phyloP scores from a whole-genome alignment of 2,329 filamentous ascomycete species.

The Aspergillus neotritici region DNA sequence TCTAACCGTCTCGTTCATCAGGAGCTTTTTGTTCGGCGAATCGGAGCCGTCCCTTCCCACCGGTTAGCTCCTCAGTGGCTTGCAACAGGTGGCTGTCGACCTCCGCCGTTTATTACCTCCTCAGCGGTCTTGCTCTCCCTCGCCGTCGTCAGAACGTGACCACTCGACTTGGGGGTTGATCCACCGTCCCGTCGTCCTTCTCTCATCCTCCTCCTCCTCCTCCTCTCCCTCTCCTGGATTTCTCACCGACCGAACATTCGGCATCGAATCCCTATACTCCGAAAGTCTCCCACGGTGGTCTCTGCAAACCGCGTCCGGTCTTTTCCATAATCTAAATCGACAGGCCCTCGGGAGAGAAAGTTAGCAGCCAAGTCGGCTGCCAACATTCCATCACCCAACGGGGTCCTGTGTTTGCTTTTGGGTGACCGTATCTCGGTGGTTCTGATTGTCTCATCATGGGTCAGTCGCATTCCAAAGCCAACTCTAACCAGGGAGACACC shows the following conservation, averaged over 20 bases:
- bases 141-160: conserved; percentile 7
- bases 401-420: conserved; percentile 18
- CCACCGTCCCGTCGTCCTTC: conserved; percentile 3
- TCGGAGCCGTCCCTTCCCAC: conserved; percentile 21
- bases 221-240: neutral
- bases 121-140: conserved; percentile 10
- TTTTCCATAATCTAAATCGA: conserved; percentile 16
- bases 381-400: conserved; percentile 25
- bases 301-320: neutral
- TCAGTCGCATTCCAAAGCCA: conserved; percentile 49
- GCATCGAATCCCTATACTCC: neutral
- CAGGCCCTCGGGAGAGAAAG: conserved; percentile 8
- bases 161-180: neutral
- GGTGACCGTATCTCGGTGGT: conserved; percentile 19
- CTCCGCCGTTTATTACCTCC: conserved; percentile 5
- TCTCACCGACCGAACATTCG: neutral
- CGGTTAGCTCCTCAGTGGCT: conserved; percentile 16
- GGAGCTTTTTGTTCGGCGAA: conserved; percentile 17
- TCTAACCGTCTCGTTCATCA: conserved; percentile 15
- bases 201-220: neutral
- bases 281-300: neutral
- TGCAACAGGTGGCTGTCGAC: conserved; percentile 7
- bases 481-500: conserved; percentile 54
- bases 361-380: conserved; percentile 21
- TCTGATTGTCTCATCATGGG: conserved; percentile 37